Percentiles rank a stretch among this genome's conserved stretches.
Conservation (phyloP, 148 eudicot genomes). For the Vaccinium vitisidaea region DNA sequence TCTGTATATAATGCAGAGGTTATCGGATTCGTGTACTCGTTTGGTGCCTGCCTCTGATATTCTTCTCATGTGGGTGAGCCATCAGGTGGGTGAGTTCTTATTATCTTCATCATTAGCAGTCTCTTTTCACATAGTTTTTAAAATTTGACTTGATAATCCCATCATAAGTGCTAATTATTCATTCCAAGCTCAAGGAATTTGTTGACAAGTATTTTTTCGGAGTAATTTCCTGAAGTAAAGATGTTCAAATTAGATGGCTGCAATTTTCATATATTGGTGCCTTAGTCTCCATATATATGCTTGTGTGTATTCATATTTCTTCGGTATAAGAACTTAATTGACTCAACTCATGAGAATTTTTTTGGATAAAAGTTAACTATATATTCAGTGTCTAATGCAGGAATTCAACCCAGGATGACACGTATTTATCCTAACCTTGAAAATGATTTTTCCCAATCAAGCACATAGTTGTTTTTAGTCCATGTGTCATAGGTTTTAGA, state of each 20-base stretch:
- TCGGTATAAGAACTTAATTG: neutral
- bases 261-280: neutral
- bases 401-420: neutral
- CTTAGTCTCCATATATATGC: neutral
- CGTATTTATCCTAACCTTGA: neutral
- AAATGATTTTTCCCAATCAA: neutral
- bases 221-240: neutral
- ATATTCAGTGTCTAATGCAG: neutral
- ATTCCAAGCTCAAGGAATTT: neutral
- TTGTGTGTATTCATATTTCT: neutral
- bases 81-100: conserved; percentile 41
- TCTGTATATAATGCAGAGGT: conserved; percentile 27
- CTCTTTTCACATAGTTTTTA: neutral
- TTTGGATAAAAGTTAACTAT: neutral
- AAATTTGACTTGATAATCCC: neutral
- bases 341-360: neutral
- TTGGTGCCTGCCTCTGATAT: conserved; percentile 61
- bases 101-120: neutral
- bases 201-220: neutral
- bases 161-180: neutral
- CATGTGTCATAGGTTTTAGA: neutral
- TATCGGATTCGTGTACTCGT: conserved; percentile 23
- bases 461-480: neutral
- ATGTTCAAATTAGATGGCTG: neutral
- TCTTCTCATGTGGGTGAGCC: conserved; percentile 61